Evolutionary conservation across 2,329 filamentous ascomycete species (phyloP).

Genomic region (Clonostachys sp.): DNA sequence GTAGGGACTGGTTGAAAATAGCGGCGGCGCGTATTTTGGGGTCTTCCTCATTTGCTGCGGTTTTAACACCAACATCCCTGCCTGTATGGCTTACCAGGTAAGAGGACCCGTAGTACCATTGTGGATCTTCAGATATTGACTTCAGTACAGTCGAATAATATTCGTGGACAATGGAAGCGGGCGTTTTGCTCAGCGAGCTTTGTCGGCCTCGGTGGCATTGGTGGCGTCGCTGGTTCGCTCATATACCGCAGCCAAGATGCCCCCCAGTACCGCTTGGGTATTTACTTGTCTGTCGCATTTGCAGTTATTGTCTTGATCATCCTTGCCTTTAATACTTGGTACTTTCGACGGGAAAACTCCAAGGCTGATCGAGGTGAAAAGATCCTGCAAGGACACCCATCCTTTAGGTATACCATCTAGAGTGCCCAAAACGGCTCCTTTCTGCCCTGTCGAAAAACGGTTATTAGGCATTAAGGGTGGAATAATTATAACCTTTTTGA

Average conservation of each 20-base stretch:
- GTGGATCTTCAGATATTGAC: too few relatives aligned
- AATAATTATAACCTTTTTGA: too few relatives aligned
- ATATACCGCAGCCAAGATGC: conserved; percentile 10
- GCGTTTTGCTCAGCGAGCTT: conserved; percentile 11
- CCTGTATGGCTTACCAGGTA: conserved; percentile 8
- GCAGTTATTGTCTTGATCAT: not conserved
- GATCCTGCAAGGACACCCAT: conserved; percentile 1
- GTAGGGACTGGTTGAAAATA: conserved; percentile 1
- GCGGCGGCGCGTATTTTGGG: conserved; percentile 11
- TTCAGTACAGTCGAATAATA: conserved; percentile 14
- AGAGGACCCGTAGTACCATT: too few relatives aligned
- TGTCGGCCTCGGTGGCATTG: conserved; percentile 11
- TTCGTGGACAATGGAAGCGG: conserved; percentile 11
- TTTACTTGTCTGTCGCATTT: conserved; percentile 1
- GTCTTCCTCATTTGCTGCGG: conserved; percentile 11
- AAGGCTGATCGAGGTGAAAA: conserved; percentile 3
- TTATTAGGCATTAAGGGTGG: too few relatives aligned
- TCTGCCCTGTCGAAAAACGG: too few relatives aligned
- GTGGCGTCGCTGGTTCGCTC: conserved; percentile 11
- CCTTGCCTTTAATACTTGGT: conserved; percentile 1
- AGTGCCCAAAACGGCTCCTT: too few relatives aligned
- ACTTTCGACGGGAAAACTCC: conserved; percentile 2
- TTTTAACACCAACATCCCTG: conserved; percentile 7
- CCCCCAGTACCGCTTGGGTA: conserved; percentile 6
- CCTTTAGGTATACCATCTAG: conserved; percentile 5